Evolutionary conservation across 164 flowering plant genomes (phyloP).

Genomic region (Amborella trichopoda): DNA sequence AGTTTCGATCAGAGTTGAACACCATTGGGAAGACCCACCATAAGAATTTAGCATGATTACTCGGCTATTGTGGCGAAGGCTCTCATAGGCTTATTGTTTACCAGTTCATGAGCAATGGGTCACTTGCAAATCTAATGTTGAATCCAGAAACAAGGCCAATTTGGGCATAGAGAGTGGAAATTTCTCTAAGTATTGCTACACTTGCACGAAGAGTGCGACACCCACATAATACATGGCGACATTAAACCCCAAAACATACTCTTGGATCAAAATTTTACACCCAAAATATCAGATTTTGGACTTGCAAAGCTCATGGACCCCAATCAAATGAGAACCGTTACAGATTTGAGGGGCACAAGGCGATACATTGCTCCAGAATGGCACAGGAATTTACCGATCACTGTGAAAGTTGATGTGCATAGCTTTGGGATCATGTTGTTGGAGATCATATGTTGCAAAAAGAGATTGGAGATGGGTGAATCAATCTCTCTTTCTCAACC

Average conservation of each 20-base stretch:
- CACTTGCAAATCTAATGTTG: conserved; percentile 9
- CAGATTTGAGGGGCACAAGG: conserved; percentile 12
- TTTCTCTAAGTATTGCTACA: conserved; percentile 5
- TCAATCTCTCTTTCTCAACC: too few relatives aligned
- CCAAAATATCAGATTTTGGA: conserved; percentile 20
- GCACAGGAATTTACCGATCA: conserved; percentile 12
- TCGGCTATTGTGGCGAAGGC: conserved; percentile 5
- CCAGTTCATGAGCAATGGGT: conserved; percentile 6
- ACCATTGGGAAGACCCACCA: conserved; percentile 6
- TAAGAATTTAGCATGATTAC: conserved; percentile 3
- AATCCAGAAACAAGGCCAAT: conserved; percentile 1
- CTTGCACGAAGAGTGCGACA: conserved; percentile 10
- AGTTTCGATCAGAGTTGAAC: conserved; percentile 5
- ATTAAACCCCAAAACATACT: conserved; percentile 11
- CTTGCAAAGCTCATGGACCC: conserved; percentile 15
- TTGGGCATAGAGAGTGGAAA: conserved; percentile 6
- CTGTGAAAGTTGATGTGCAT: conserved; percentile 15
- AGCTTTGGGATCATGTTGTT: conserved; percentile 19
- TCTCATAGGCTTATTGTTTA: conserved; percentile 2
- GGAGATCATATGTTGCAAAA: conserved; percentile 18
- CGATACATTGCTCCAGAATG: conserved; percentile 18
- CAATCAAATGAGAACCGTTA: conserved; percentile 10
- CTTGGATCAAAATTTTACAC: conserved; percentile 4
- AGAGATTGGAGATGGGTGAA: conserved; percentile 6
- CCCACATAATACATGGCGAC: conserved; percentile 12